Conservation (phyloP, 306 rosid species). For the Begonia loranthoides region DNA sequence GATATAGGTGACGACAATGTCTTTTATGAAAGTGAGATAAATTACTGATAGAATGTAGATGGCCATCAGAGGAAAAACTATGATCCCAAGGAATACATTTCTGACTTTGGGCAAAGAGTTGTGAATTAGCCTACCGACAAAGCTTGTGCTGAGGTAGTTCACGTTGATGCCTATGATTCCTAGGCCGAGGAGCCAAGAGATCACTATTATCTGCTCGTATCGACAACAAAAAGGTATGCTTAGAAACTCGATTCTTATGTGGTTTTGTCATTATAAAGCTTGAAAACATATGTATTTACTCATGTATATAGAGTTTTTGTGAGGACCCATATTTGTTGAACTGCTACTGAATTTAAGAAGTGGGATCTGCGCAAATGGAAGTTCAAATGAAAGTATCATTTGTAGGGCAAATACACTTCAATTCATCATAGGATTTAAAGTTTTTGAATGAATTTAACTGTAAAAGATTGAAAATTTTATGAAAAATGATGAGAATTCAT, state of each 20-base stretch:
- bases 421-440: not conserved
- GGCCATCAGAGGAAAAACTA: constrained; percentile 73
- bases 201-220: constrained; percentile 36
- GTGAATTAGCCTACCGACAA: constrained; percentile 65
- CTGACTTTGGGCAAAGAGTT: constrained; percentile 46
- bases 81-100: constrained; percentile 48
- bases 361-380: constrained; percentile 79
- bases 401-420: constrained; percentile 13
- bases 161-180: constrained; percentile 65
- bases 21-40: constrained; percentile 58
- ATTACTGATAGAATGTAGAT: constrained; percentile 35
- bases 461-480: not conserved
- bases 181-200: constrained; percentile 60
- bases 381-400: constrained; percentile 91
- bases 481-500: not conserved
- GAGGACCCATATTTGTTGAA: constrained; percentile 77
- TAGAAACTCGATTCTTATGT: not conserved
- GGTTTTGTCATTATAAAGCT: not conserved
- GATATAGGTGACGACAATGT: constrained; percentile 31
- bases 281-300: constrained; percentile 1
- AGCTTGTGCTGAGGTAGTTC: constrained; percentile 59
- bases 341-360: constrained; percentile 84
- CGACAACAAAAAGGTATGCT: not conserved
- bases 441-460: not conserved
- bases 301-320: constrained; percentile 53